Evolutionary conservation across 2,329 filamentous ascomycete species (phyloP).

Genomic region (Myriosclerotinia curreyana): DNA sequence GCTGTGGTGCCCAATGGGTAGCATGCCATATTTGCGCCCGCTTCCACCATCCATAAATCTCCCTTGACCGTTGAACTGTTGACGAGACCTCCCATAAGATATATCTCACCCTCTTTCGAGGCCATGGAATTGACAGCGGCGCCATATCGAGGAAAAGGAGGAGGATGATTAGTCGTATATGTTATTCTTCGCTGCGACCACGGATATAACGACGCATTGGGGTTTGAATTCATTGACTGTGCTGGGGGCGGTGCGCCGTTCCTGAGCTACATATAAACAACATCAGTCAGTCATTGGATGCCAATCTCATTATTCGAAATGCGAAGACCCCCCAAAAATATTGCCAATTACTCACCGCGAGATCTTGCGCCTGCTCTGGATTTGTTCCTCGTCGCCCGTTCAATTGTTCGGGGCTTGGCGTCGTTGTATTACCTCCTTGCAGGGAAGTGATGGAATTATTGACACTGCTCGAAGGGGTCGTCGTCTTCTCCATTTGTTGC

Average conservation of each 20-base stretch:
- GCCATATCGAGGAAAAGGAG: slow-evolving; percentile 94
- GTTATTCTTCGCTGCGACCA: slow-evolving; percentile 91
- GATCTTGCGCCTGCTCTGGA: slow-evolving; percentile 38
- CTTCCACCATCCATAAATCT: slow-evolving; percentile 96
- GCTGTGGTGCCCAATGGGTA: slow-evolving; percentile 89
- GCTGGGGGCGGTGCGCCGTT: slow-evolving; percentile 46
- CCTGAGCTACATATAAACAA: slow-evolving; percentile 46
- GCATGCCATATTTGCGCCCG: slow-evolving; percentile 80
- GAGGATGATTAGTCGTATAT: slow-evolving; percentile 76
- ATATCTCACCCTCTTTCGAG: slow-evolving; percentile 95
- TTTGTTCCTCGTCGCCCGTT: slow-evolving; percentile 55
- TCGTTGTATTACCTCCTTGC: slow-evolving; percentile 41
- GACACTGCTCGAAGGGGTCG: slow-evolving; percentile 57
- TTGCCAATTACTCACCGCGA: slow-evolving; percentile 40
- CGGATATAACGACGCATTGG: slow-evolving; percentile 82
- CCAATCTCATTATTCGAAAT: slow-evolving; percentile 5
- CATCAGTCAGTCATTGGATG: slow-evolving; percentile 19
- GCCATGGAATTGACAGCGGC: slow-evolving; percentile 89
- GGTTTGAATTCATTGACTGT: slow-evolving; percentile 44
- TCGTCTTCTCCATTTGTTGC: slow-evolving; percentile 51
- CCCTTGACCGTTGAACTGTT: slow-evolving; percentile 95
- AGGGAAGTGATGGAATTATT: slow-evolving; percentile 64
- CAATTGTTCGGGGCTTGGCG: slow-evolving; percentile 45
- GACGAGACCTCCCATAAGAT: slow-evolving; percentile 95
- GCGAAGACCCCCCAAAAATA: slow-evolving; percentile 1